Percentiles rank a stretch among this genome's conserved stretches.
Conservation (phyloP, 2,329 filamentous ascomycete genomes). For the Hypomyces rosellus region DNA sequence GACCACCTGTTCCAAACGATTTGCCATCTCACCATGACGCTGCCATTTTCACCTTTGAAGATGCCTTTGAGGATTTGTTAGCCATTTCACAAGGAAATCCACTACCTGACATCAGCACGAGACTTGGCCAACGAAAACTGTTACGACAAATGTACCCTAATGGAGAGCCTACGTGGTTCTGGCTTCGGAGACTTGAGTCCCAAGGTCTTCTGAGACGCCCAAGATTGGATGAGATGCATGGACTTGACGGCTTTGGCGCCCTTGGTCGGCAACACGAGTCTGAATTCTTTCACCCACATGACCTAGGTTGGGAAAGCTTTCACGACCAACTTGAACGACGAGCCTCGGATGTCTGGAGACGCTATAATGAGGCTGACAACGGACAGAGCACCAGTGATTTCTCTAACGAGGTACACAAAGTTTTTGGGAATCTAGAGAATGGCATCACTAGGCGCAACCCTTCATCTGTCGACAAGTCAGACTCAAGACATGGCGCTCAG, state of each 20-base stretch:
- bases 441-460: slow-evolving; percentile 2
- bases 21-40: slow-evolving; percentile 31
- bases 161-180: slow-evolving; percentile 37
- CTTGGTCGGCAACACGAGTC: neutral
- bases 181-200: slow-evolving; percentile 33
- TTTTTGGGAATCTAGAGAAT: slow-evolving; percentile 12
- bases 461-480: neutral
- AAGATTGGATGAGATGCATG: neutral
- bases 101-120: slow-evolving; percentile 34
- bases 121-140: slow-evolving; percentile 30
- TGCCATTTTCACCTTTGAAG: slow-evolving; percentile 44
- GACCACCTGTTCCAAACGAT: slow-evolving; percentile 42
- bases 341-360: slow-evolving; percentile 23
- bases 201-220: slow-evolving; percentile 24
- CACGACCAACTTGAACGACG: slow-evolving; percentile 25
- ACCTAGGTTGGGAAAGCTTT: slow-evolving; percentile 22
- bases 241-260: neutral
- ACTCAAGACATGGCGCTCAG: neutral
- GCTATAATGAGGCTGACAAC: slow-evolving; percentile 12
- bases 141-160: slow-evolving; percentile 33
- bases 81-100: slow-evolving; percentile 36
- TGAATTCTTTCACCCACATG: slow-evolving; percentile 11
- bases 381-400: slow-evolving; percentile 11
- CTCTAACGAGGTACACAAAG: slow-evolving; percentile 11
- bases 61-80: slow-evolving; percentile 54